Evolutionary conservation across 148 eudicot genomes (phyloP).

Genomic region (Arctostaphylos glauca): DNA sequence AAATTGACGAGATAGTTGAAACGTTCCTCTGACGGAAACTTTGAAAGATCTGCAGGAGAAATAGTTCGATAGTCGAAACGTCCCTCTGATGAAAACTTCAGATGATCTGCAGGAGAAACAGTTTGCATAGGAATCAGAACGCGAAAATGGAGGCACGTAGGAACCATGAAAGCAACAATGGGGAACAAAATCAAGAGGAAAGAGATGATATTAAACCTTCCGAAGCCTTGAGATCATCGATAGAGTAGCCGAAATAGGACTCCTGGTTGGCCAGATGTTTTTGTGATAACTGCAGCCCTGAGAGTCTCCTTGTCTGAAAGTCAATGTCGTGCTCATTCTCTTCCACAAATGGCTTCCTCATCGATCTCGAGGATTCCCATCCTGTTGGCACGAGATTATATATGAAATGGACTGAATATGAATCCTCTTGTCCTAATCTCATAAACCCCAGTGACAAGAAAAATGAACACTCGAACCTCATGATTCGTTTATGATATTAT

Average conservation of each 20-base stretch:
- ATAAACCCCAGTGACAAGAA: not conserved
- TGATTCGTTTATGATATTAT: not conserved
- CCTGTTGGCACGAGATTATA: slow-evolving; percentile 29
- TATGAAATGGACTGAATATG: not conserved
- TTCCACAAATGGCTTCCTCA: slow-evolving; percentile 48
- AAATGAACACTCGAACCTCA: not conserved
- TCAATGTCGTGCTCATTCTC: slow-evolving; percentile 54
- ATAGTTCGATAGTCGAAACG: slow-evolving; percentile 21
- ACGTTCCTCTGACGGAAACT: slow-evolving; percentile 15
- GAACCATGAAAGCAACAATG: not conserved
- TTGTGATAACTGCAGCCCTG: slow-evolving; percentile 42
- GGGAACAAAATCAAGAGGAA: not conserved
- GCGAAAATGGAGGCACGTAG: not conserved
- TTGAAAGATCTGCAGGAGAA: slow-evolving; percentile 31
- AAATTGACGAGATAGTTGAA: slow-evolving; percentile 34
- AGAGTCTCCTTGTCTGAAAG: slow-evolving; percentile 43
- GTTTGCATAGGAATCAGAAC: not conserved
- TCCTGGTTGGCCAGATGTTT: slow-evolving; percentile 27
- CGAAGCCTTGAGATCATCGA: slow-evolving; percentile 36
- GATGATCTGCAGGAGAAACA: slow-evolving; percentile 29
- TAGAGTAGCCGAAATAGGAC: slow-evolving; percentile 32
- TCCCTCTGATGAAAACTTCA: slow-evolving; percentile 16
- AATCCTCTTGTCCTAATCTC: not conserved
- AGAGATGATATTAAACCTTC: slow-evolving; percentile 29
- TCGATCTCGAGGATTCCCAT: slow-evolving; percentile 44